A percentile compares a stretch with the other conserved stretches of the same genome.
These are phyloP conservation scores for Camellia lanceoleosa DNA, from an alignment of 148 eudicot species.

Conservation along the genomic window DNA sequence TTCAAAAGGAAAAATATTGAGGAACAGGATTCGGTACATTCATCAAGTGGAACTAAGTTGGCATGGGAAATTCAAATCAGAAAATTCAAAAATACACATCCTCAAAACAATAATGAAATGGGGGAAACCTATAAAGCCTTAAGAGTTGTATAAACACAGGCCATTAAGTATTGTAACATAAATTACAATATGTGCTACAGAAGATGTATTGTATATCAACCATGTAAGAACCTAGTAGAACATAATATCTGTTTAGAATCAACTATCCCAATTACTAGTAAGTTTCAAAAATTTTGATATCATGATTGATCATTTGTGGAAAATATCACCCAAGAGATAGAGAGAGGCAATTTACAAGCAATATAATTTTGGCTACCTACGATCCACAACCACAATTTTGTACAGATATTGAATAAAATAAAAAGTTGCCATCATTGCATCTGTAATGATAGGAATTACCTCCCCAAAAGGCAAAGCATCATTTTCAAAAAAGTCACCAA, in stretches of 20 bases:
- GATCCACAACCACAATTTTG: neutral
- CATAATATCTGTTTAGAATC: neutral
- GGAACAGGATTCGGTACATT: neutral
- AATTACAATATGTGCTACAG: neutral
- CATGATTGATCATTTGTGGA: neutral
- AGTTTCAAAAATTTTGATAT: neutral
- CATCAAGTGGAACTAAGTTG: neutral
- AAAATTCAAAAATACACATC: neutral
- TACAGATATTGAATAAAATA: neutral
- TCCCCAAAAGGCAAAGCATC: slow-evolving; percentile 91
- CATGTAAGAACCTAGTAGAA: neutral
- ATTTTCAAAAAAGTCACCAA: slow-evolving; percentile 89
- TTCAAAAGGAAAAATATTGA: neutral
- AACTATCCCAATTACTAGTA: neutral
- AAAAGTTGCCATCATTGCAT: slow-evolving; percentile 4
- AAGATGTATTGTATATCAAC: neutral
- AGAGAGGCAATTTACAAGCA: neutral
- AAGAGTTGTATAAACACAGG: neutral
- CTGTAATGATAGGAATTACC: slow-evolving; percentile 40
- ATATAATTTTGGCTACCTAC: neutral
- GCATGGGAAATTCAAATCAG: neutral
- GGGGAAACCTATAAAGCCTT: neutral
- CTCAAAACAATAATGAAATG: neutral
- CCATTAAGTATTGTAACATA: neutral
- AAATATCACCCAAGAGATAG: neutral